These are phyloP conservation scores for Ophiostoma ulmi DNA, from an alignment of 2,329 filamentous ascomycete species.

Conservation along the genomic window DNA sequence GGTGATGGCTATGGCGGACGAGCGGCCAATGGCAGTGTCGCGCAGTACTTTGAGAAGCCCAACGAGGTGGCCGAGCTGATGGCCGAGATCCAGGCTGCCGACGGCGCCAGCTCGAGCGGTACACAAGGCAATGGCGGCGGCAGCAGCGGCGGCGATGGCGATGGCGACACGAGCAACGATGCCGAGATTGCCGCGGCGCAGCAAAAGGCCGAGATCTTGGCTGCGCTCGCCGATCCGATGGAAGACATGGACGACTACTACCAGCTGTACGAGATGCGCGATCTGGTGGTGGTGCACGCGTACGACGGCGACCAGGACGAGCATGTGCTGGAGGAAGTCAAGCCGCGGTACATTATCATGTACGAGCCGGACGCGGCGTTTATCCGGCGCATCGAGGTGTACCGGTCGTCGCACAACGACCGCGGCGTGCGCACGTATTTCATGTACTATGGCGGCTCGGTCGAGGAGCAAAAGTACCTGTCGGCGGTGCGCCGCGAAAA, in stretches of 20 bases:
- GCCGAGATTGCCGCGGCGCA: constrained; percentile 31
- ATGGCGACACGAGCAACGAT: constrained; percentile 52
- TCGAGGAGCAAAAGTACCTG: constrained; percentile 92
- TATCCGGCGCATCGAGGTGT: constrained; percentile 90
- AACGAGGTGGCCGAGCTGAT: constrained; percentile 76
- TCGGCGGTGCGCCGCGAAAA: constrained; percentile 89
- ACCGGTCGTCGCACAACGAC: constrained; percentile 87
- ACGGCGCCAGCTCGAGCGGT: constrained; percentile 42
- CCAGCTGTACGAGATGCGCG: constrained; percentile 83
- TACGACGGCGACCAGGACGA: constrained; percentile 96
- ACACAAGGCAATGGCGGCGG: not conserved
- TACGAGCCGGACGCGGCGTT: constrained; percentile 95
- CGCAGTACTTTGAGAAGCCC: constrained; percentile 75
- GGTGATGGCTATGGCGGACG: constrained; percentile 41
- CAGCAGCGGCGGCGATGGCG: constrained; percentile 51
- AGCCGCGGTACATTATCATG: constrained; percentile 95
- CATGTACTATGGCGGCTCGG: constrained; percentile 89
- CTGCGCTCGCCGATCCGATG: constrained; percentile 60
- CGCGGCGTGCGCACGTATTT: constrained; percentile 91
- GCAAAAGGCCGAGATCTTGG: constrained; percentile 68
- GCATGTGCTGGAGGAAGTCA: constrained; percentile 89
- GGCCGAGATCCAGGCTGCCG: constrained; percentile 73
- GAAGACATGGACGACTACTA: constrained; percentile 92
- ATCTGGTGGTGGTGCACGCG: constrained; percentile 82
- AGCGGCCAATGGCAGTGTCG: constrained; percentile 67